These are phyloP conservation scores for Pseudopyrenochaeta lycopersici DNA, from an alignment of 2,329 filamentous ascomycete genomes.

Conservation along the genomic window DNA sequence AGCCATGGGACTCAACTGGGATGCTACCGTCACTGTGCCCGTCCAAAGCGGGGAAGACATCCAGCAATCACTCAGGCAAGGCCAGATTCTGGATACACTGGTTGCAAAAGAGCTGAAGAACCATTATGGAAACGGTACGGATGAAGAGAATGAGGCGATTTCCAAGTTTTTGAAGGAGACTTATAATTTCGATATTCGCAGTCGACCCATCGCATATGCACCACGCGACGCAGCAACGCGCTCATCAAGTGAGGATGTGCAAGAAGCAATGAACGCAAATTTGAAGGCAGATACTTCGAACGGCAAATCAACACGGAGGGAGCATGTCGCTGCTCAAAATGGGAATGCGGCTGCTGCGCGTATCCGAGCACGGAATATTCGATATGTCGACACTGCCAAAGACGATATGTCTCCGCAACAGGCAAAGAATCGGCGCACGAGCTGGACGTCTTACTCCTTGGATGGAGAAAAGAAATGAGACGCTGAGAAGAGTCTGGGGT, in stretches of 20 bases:
- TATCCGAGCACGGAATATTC: no score
- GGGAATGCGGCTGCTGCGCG: no score
- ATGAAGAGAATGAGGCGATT: conserved; percentile 30
- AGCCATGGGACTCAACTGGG: conserved; percentile 30
- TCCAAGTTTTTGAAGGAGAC: conserved; percentile 23
- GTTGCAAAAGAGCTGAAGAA: conserved; percentile 31
- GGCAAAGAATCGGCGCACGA: not conserved
- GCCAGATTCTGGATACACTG: conserved; percentile 24
- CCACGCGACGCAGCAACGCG: conserved; percentile 3
- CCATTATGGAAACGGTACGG: conserved; percentile 24
- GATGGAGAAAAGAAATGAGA: not conserved
- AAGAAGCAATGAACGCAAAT: conserved; percentile 12
- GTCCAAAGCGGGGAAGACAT: not conserved
- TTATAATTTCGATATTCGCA: conserved; percentile 24
- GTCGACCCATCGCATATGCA: conserved; percentile 1
- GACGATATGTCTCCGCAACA: no score
- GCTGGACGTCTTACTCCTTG: not conserved
- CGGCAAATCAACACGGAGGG: not conserved
- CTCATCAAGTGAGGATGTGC: conserved; percentile 22
- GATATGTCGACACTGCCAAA: no score
- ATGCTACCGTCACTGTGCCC: conserved; percentile 16
- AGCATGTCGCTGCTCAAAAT: not conserved
- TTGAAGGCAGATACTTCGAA: not conserved
- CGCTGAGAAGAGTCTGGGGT: not conserved
- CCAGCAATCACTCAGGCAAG: conserved; percentile 12